phyloP scores from a whole-genome alignment of 257 asterid genomes.

The Solanum pennellii region DNA sequence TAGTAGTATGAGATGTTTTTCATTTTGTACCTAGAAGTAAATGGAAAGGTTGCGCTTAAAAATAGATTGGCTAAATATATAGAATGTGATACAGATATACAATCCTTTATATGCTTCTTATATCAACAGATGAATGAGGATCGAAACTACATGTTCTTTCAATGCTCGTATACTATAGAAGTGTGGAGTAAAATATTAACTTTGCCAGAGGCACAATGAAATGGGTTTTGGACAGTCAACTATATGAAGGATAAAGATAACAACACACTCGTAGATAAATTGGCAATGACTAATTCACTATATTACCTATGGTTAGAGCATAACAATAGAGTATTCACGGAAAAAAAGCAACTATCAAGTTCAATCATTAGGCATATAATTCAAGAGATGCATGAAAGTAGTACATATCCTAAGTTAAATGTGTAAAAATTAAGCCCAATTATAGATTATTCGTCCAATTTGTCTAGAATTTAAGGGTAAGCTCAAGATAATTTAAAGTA shows the following conservation, averaged over 20 bases:
- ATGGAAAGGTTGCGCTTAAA: neutral
- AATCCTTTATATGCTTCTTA: neutral
- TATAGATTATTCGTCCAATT: neutral
- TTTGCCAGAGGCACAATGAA: neutral
- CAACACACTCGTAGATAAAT: neutral
- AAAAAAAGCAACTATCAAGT: neutral
- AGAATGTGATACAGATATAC: neutral
- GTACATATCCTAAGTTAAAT: too few relatives aligned
- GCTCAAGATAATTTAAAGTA: too few relatives aligned
- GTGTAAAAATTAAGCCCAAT: neutral
- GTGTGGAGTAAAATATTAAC: neutral
- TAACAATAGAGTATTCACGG: neutral
- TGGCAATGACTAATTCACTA: neutral
- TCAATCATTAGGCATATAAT: neutral
- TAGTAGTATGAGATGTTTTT: too few relatives aligned
- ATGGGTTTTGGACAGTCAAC: neutral
- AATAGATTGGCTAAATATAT: neutral
- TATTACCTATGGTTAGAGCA: neutral
- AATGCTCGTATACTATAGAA: too few relatives aligned
- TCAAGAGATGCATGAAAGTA: neutral
- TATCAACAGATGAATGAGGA: neutral
- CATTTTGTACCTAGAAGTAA: neutral
- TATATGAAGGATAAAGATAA: neutral
- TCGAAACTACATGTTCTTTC: neutral
- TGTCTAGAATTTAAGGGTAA: too few relatives aligned